These are phyloP conservation scores for Haematococcus sp. DNA, from an alignment of 139 green algal species.

Conservation along the genomic window DNA sequence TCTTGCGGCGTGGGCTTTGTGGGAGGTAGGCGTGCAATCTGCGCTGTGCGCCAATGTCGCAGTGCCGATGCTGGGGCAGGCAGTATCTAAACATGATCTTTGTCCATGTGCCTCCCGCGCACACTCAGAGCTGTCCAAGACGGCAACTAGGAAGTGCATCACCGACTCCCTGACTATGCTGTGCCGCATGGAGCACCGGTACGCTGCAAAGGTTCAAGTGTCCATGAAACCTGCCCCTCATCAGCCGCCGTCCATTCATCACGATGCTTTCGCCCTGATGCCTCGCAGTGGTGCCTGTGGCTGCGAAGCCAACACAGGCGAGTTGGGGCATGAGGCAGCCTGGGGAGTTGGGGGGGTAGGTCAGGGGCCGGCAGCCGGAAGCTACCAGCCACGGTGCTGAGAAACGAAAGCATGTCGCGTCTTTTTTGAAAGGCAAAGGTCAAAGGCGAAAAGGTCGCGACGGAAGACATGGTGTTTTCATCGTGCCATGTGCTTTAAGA, in stretches of 20 bases:
- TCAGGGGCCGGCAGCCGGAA: neutral
- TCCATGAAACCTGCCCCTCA: neutral
- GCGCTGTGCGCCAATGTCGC: too few relatives aligned
- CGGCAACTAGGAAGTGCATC: conserved; percentile 68
- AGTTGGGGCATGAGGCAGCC: neutral
- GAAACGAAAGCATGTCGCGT: too few relatives aligned
- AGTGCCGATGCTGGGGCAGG: too few relatives aligned
- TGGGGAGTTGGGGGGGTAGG: neutral
- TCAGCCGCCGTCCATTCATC: neutral
- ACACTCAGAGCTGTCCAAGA: conserved; percentile 69
- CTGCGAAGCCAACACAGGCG: conserved; percentile 91
- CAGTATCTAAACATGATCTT: too few relatives aligned
- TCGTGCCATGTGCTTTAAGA: neutral
- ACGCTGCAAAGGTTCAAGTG: neutral
- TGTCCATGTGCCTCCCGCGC: too few relatives aligned
- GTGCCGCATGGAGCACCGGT: conserved; percentile 59
- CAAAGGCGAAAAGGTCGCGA: neutral
- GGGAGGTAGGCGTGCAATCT: conserved; percentile 17
- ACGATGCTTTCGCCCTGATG: conserved; percentile 26
- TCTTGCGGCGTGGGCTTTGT: conserved; percentile 91
- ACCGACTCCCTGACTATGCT: conserved; percentile 91
- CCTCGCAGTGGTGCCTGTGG: conserved; percentile 89
- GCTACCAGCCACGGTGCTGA: too few relatives aligned
- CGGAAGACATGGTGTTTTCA: neutral
- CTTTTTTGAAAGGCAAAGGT: neutral